These are phyloP conservation scores for Camelina neglecta DNA, from an alignment of 345 rosid species.

Conservation along the genomic window DNA sequence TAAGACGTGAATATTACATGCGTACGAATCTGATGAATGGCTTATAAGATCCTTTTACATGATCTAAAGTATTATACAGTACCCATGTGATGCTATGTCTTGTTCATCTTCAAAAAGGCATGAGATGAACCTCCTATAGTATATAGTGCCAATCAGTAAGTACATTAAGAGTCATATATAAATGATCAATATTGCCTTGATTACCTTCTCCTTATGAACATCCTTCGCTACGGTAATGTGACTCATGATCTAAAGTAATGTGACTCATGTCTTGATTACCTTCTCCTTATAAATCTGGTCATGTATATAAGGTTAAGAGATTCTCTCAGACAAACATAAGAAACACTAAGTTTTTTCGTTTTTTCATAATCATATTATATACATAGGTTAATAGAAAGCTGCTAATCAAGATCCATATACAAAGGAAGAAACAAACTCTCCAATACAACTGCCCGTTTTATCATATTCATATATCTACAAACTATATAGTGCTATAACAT, in stretches of 20 bases:
- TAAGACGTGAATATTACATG: neutral
- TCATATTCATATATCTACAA: constrained; percentile 1
- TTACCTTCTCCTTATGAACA: neutral
- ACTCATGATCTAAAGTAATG: too few species aligned
- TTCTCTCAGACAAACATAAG: constrained; percentile 16
- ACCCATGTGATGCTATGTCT: neutral
- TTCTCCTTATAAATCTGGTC: neutral
- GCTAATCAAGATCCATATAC: constrained; percentile 11
- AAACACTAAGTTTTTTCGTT: constrained; percentile 15
- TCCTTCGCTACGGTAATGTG: too few species aligned
- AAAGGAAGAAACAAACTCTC: constrained; percentile 25
- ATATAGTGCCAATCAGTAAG: neutral
- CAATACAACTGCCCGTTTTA: neutral
- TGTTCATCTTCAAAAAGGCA: constrained; percentile 6
- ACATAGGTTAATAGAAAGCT: constrained; percentile 28
- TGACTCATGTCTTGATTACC: neutral
- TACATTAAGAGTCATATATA: neutral
- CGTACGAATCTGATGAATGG: neutral
- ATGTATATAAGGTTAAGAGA: neutral
- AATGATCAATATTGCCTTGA: neutral
- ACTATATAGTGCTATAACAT: constrained; percentile 13
- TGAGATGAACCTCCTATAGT: neutral
- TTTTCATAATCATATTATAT: constrained; percentile 10
- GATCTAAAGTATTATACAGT: neutral
- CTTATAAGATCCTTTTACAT: neutral